A percentile compares a stretch with the other conserved stretches of the same genome.
These are phyloP conservation scores for Trichosporon sp. DNA, from an alignment of 1,284 basidiomycete genomes.

Conservation along the genomic window DNA sequence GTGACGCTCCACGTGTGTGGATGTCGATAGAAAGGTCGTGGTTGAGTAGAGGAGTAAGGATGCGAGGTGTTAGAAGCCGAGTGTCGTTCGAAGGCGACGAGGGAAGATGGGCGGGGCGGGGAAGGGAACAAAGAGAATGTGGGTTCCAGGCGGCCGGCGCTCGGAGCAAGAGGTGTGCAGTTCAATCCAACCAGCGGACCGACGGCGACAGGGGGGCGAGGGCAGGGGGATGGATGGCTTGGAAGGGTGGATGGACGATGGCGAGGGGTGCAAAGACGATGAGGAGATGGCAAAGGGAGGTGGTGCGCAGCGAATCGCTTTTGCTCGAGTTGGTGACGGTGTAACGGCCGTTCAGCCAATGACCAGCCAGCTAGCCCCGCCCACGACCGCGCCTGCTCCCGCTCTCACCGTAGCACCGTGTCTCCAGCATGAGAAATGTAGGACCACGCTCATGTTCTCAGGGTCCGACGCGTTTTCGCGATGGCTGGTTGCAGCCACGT, in stretches of 20 bases:
- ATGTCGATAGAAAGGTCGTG: not conserved
- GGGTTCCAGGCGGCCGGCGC: not conserved
- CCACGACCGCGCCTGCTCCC: not conserved
- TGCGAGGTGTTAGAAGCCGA: not conserved
- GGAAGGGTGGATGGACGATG: slow-evolving; percentile 1
- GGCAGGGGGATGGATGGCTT: not conserved
- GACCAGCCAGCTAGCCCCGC: not conserved
- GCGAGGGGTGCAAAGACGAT: not conserved
- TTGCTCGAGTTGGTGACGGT: not conserved
- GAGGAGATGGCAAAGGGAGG: not conserved
- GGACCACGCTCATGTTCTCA: not conserved
- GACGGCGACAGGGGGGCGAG: slow-evolving; percentile 2
- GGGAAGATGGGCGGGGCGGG: not conserved
- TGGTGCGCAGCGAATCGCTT: not conserved
- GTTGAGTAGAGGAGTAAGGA: not conserved
- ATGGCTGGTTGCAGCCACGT: not conserved
- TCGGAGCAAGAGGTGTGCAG: not conserved
- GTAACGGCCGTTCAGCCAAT: not conserved
- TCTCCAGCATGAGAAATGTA: not conserved
- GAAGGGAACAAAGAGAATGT: slow-evolving; percentile 1
- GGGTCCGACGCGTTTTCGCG: not conserved
- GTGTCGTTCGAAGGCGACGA: not conserved
- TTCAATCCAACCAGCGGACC: slow-evolving; percentile 2
- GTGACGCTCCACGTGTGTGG: not conserved
- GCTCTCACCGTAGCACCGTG: not conserved